Conservation (phyloP, 2,329 filamentous ascomycete genomes). For the Venturia effusa region DNA sequence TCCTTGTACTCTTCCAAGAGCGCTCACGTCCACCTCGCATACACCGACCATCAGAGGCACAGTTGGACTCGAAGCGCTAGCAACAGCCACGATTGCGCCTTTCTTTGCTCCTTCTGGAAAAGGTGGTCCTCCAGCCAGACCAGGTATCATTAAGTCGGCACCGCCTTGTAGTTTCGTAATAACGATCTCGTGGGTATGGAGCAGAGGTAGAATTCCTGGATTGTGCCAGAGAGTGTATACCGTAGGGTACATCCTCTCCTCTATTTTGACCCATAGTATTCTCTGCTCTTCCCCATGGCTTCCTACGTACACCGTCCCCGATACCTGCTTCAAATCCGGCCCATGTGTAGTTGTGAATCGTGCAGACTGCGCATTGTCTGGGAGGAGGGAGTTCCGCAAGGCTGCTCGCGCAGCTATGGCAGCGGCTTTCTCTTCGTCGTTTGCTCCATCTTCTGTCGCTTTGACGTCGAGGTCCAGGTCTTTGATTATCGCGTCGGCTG, state of each 20-base stretch:
- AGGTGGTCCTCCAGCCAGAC: slow-evolving; percentile 52
- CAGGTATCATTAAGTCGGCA: slow-evolving; percentile 60
- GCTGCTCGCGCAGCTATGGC: slow-evolving; percentile 35
- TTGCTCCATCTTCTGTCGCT: slow-evolving; percentile 25
- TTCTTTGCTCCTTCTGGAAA: slow-evolving; percentile 49
- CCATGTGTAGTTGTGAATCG: slow-evolving; percentile 56
- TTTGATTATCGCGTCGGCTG: slow-evolving; percentile 55
- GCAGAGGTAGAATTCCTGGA: slow-evolving; percentile 47
- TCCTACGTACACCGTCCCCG: slow-evolving; percentile 55
- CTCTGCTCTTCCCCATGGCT: slow-evolving; percentile 44
- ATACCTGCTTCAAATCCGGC: slow-evolving; percentile 48
- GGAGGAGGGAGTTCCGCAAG: slow-evolving; percentile 49
- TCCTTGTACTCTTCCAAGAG: slow-evolving; percentile 44
- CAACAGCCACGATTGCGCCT: slow-evolving; percentile 52
- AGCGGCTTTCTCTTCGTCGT: slow-evolving; percentile 32
- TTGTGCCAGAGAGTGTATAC: slow-evolving; percentile 60
- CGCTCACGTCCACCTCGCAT: slow-evolving; percentile 53
- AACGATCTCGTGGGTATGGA: slow-evolving; percentile 52
- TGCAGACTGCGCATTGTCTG: slow-evolving; percentile 51
- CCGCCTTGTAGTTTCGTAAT: slow-evolving; percentile 53
- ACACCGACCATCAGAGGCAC: slow-evolving; percentile 54
- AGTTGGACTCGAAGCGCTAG: slow-evolving; percentile 46
- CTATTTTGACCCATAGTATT: slow-evolving; percentile 54
- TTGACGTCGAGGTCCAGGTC: slow-evolving; percentile 43
- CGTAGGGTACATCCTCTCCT: slow-evolving; percentile 44